A percentile compares a stretch with the other conserved stretches of the same genome.
Evolutionary conservation across 1,139 yeast species (phyloP).

Genomic region (Taiozyma onychis): DNA sequence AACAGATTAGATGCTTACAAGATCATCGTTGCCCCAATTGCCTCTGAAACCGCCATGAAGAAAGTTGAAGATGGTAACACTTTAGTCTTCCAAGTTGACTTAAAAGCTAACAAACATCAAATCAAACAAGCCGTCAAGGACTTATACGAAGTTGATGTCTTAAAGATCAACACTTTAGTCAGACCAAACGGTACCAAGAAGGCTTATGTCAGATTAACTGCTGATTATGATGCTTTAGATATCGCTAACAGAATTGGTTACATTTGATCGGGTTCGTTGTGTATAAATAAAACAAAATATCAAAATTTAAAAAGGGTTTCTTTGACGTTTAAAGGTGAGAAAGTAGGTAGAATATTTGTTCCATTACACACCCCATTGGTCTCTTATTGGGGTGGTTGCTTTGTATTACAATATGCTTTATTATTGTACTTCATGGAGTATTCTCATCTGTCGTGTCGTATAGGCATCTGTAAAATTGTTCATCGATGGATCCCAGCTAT

Average conservation of each 20-base stretch:
- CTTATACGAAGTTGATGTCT: conserved; percentile 94
- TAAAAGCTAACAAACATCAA: conserved; percentile 96
- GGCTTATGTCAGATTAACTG: conserved; percentile 98
- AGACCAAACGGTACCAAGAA: conserved; percentile 99
- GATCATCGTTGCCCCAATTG: conserved; percentile 91
- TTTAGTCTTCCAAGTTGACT: conserved; percentile 95
- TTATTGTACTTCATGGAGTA: no score
- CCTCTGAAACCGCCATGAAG: conserved; percentile 98
- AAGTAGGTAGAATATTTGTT: no score
- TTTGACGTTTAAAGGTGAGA: neutral
- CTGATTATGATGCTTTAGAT: conserved; percentile 99
- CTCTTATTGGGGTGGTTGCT: no score
- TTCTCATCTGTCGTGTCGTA: no score
- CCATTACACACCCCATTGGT: no score
- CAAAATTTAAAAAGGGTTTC: conserved; percentile 2
- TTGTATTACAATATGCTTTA: no score
- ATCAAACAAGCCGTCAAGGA: conserved; percentile 98
- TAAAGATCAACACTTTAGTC: conserved; percentile 90
- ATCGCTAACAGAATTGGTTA: conserved; percentile 99
- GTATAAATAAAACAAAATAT: conserved; percentile 3
- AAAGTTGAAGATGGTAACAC: conserved; percentile 99
- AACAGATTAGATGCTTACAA: conserved; percentile 96
- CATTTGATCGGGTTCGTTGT: conserved; percentile 49
- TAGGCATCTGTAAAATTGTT: no score
- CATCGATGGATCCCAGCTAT: no score